Evolutionary conservation across 495 filamentous ascomycete genomes (phyloP).

Genomic region (Podospora pseudopauciseta): DNA sequence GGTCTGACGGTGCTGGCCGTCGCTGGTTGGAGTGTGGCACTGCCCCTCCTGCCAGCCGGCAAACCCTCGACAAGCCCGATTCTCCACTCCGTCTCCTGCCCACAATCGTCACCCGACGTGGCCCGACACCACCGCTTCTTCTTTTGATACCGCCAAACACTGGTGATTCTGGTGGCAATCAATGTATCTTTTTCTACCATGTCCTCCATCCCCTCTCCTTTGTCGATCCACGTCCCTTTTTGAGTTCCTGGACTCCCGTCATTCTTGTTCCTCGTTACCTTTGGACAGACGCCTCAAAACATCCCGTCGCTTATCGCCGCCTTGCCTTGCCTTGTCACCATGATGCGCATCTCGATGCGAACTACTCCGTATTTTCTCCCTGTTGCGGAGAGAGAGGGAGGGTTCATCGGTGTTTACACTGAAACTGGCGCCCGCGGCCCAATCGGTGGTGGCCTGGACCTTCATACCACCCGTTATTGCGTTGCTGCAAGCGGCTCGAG

Average conservation of each 20-base stretch:
- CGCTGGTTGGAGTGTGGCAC: constrained; percentile 19
- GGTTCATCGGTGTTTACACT: constrained; percentile 15
- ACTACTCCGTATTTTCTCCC: not conserved
- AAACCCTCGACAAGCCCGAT: constrained; percentile 10
- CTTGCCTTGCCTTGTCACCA: not conserved
- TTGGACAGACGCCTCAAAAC: not conserved
- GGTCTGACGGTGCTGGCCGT: constrained; percentile 22
- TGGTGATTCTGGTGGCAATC: not conserved
- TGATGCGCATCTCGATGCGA: not conserved
- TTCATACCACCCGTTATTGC: constrained; percentile 17
- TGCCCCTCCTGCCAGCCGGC: constrained; percentile 11
- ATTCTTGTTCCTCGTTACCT: not conserved
- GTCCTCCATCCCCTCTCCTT: not conserved
- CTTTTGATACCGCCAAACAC: not conserved
- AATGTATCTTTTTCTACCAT: not conserved
- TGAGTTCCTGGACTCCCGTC: not conserved
- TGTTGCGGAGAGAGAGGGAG: not conserved
- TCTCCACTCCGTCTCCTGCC: constrained; percentile 9
- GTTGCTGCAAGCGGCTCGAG: constrained; percentile 28
- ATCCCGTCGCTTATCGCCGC: constrained; percentile 7
- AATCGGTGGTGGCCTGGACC: constrained; percentile 20
- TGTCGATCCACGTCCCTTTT: not conserved
- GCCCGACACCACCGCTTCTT: constrained; percentile 22
- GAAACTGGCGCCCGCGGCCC: constrained; percentile 30
- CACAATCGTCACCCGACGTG: constrained; percentile 32